Evolutionary conservation across 179 eudicot species (phyloP), one percentile per base, ranked within the genome.

Genomic region (Spinacia oleracea): DNA sequence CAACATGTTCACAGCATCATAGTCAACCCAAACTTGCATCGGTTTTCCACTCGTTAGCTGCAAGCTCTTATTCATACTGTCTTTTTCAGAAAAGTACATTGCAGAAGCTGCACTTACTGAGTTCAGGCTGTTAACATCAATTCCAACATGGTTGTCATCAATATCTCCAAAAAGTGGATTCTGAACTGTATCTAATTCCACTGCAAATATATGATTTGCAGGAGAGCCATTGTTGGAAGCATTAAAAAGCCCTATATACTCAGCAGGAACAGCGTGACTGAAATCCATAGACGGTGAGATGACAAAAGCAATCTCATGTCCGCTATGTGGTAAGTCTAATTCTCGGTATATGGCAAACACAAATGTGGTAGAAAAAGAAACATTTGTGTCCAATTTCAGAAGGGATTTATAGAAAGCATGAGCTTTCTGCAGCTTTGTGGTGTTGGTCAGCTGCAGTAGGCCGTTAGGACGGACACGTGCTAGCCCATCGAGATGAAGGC

Each of bases 11-110:
- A 5, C 63, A 31, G 77, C 88, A 45, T 87, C 77, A 25, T 83
- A 85, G n/a, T 87, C 89, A 7, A 87, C 72, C 89, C 87, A 87
- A 55, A 83, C 86, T 23, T 84, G 87, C 70, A 83, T 78, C 16
- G 70, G 81, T n/a, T 84, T 69, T 1, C 84, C 73, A 65, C 86
- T 78, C 1, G 75, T 78, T 12, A 86, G 78, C 43, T 73, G 46
- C 74, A 86, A 64, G 34, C 18, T 74, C 71, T 73, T n/a, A n/a
- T n/a, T n/a, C n/a, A n/a, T 76, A 1, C 55, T 32, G 8, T 35
- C 50, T 4, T 42, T 43, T 20, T 73, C 76, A 5, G 45, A 75
- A 34, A 65, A 23, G 45, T 81, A 83, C 32, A 21, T 12, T n/a
- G 83, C 89, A 56, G 74, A 1, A 34, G 69, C 69, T 25, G 80